phyloP scores from a whole-genome alignment of 495 filamentous ascomycete genomes.

The Tuber aestivum region DNA sequence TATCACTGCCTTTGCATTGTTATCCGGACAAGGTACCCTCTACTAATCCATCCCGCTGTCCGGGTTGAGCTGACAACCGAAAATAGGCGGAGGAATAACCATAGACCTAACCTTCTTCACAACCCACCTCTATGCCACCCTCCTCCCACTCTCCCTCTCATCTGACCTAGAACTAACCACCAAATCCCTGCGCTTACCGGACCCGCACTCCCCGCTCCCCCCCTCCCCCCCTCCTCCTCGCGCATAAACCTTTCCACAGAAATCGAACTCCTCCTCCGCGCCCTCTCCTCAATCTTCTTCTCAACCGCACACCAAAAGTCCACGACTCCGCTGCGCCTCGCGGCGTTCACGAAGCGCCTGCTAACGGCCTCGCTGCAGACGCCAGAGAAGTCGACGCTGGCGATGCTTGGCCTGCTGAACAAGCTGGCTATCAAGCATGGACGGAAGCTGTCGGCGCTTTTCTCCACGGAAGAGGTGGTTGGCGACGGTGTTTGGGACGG shows the following conservation, averaged over 20 bases:
- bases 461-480: conserved; percentile 84
- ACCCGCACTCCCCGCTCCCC: conserved; percentile 53
- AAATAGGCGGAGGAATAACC: conserved; percentile 57
- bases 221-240: conserved; percentile 47
- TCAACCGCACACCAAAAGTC: conserved; percentile 55
- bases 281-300: conserved; percentile 68
- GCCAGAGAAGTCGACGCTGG: conserved; percentile 79
- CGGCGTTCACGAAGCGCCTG: conserved; percentile 87
- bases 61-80: conserved; percentile 1
- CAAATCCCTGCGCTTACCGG: conserved; percentile 71
- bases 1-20: conserved; percentile 86
- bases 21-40: conserved; percentile 82
- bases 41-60: conserved; percentile 26
- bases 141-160: conserved; percentile 69
- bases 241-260: conserved; percentile 88
- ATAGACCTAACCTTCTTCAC: conserved; percentile 94
- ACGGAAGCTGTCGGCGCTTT: conserved; percentile 62
- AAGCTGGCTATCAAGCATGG: conserved; percentile 69
- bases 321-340: conserved; percentile 71
- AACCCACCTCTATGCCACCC: conserved; percentile 78
- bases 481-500: conserved; percentile 61
- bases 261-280: conserved; percentile 79
- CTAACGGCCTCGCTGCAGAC: conserved; percentile 73
- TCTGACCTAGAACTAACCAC: conserved; percentile 78
- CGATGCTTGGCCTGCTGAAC: conserved; percentile 64